phyloP scores from a whole-genome alignment of 2,329 filamentous ascomycete species.

The Aspergillus proliferans region DNA sequence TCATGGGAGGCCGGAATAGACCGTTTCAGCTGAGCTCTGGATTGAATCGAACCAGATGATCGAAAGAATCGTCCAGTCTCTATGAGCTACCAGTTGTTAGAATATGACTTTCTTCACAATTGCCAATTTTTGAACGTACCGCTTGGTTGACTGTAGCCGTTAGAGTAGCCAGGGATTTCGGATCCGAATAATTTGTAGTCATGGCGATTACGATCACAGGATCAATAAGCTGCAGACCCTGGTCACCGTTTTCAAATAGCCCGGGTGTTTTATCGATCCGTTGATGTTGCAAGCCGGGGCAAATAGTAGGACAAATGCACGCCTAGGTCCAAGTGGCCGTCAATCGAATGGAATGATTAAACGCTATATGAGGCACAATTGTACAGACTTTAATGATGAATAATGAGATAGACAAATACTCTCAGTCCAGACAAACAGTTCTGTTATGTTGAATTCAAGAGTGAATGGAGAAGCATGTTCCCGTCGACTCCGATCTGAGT shows the following conservation, averaged over 20 bases:
- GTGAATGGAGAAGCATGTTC: too few relatives aligned
- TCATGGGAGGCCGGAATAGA: slow-evolving; percentile 34
- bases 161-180: slow-evolving; percentile 31
- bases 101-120: background rate
- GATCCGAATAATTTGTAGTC: slow-evolving; percentile 20
- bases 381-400: slow-evolving; percentile 11
- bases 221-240: background rate
- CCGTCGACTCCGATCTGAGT: too few relatives aligned
- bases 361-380: background rate
- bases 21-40: slow-evolving; percentile 30
- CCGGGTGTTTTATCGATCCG: background rate
- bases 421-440: too few relatives aligned
- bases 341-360: background rate
- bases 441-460: too few relatives aligned
- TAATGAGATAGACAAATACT: too few relatives aligned
- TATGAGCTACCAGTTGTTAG: slow-evolving; percentile 30
- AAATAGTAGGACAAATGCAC: background rate
- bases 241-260: background rate
- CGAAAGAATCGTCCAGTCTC: slow-evolving; percentile 38
- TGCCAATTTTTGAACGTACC: slow-evolving; percentile 16
- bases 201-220: slow-evolving; percentile 7
- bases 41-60: slow-evolving; percentile 28
- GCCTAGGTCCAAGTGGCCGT: background rate
- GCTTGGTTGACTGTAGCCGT: slow-evolving; percentile 33
- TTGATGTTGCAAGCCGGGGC: background rate